Evolutionary conservation across 1,284 basidiomycete genomes (phyloP).

Genomic region (Microbotryum intermedium): DNA sequence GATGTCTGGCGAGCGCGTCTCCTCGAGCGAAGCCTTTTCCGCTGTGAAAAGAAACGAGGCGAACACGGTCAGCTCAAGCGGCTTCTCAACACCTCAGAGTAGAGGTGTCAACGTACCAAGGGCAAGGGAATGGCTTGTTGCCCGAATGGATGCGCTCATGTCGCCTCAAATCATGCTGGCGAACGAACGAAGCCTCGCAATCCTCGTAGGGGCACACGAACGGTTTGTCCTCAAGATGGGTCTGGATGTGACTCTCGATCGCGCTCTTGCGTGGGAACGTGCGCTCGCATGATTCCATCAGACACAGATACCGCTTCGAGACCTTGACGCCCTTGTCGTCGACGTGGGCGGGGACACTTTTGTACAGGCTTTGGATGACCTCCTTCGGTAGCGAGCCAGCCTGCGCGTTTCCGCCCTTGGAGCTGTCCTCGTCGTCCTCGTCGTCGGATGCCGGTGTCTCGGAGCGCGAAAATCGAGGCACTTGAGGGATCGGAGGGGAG

Average conservation of each 20-base stretch:
- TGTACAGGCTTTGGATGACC: slow-evolving; percentile 30
- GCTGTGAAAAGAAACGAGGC: slow-evolving; percentile 28
- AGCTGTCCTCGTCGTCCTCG: neutral
- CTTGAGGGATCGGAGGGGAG: slow-evolving; percentile 19
- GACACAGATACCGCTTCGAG: slow-evolving; percentile 39
- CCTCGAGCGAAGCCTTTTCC: slow-evolving; percentile 45
- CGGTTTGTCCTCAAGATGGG: slow-evolving; percentile 47
- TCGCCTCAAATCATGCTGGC: slow-evolving; percentile 43
- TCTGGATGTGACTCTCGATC: slow-evolving; percentile 45
- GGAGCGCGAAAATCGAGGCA: slow-evolving; percentile 15
- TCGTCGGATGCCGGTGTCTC: slow-evolving; percentile 11
- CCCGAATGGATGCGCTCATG: slow-evolving; percentile 44
- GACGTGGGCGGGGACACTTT: slow-evolving; percentile 14
- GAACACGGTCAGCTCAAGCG: neutral
- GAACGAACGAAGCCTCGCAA: slow-evolving; percentile 42
- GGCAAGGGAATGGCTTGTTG: slow-evolving; percentile 43
- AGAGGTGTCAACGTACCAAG: slow-evolving; percentile 37
- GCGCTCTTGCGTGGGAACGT: slow-evolving; percentile 44
- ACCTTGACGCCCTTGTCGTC: slow-evolving; percentile 20
- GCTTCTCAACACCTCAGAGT: neutral
- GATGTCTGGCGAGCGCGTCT: slow-evolving; percentile 44
- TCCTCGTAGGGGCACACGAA: slow-evolving; percentile 40
- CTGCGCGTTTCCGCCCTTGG: slow-evolving; percentile 8
- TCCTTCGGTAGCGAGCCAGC: slow-evolving; percentile 17
- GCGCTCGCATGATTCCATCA: slow-evolving; percentile 42